phyloP scores from a whole-genome alignment of 768 basidiomycete species.

The Kwoniella pini region DNA sequence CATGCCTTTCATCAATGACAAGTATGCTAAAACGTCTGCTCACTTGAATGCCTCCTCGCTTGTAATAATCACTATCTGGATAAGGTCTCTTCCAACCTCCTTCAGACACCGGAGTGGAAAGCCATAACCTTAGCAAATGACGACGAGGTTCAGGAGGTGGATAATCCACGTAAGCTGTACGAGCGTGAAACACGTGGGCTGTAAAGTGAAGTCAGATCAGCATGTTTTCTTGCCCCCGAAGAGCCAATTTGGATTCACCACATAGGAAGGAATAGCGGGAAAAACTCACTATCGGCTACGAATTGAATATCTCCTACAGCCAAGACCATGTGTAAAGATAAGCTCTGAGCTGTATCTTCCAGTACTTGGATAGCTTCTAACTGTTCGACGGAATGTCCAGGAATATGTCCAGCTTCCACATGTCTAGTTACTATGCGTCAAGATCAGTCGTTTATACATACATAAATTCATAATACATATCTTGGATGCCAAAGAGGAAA shows the following conservation, averaged over 20 bases:
- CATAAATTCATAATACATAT: no score
- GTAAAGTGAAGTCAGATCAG: neutral
- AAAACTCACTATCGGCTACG: conserved; percentile 42
- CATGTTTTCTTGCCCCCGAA: neutral
- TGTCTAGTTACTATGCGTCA: conserved; percentile 29
- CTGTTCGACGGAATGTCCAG: conserved; percentile 38
- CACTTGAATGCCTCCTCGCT: conserved; percentile 53
- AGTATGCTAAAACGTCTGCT: no score
- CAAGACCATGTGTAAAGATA: conserved; percentile 52
- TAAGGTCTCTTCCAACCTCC: conserved; percentile 53
- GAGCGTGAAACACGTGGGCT: conserved; percentile 49
- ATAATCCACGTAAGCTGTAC: conserved; percentile 51
- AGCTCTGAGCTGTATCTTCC: conserved; percentile 47
- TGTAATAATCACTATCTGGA: conserved; percentile 40
- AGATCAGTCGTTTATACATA: neutral
- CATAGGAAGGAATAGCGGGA: no score
- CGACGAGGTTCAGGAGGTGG: conserved; percentile 40
- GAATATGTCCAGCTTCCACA: conserved; percentile 40
- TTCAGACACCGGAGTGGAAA: conserved; percentile 45
- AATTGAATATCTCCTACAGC: conserved; percentile 52
- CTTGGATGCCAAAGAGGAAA: no score
- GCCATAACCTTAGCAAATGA: conserved; percentile 53
- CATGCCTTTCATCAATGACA: no score
- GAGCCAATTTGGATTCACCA: no score
- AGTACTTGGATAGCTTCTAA: conserved; percentile 46